These are phyloP conservation scores for Pisolithus microcarpus DNA, from an alignment of 768 basidiomycete species.

Conservation along the genomic window DNA sequence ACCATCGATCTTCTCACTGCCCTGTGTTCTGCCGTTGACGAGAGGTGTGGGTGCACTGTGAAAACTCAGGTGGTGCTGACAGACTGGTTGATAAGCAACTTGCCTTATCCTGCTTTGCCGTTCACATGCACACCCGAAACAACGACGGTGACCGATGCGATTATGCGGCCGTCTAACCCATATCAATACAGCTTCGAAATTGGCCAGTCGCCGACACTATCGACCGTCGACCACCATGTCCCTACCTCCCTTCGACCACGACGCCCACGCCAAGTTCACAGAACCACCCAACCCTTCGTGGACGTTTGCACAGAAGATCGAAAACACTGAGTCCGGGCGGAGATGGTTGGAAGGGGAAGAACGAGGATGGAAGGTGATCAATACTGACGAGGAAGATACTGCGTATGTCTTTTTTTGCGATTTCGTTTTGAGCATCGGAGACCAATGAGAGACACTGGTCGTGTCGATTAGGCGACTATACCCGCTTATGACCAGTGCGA, in stretches of 20 bases:
- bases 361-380: slow-evolving; percentile 29
- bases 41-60: no score
- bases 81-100: no score
- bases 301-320: slow-evolving; percentile 24
- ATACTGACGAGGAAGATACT: slow-evolving; percentile 23
- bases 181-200: not conserved
- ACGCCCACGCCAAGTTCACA: slow-evolving; percentile 16
- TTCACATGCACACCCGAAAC: no score
- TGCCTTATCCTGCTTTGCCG: no score
- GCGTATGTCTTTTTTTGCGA: slow-evolving; percentile 12
- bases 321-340: slow-evolving; percentile 22
- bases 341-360: slow-evolving; percentile 30
- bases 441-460: not conserved
- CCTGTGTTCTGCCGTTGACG: no score
- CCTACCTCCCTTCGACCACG: slow-evolving; percentile 22
- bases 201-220: not conserved
- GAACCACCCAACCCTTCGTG: slow-evolving; percentile 27
- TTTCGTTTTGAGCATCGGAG: not conserved
- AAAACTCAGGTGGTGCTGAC: no score
- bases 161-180: no score
- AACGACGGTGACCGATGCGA: no score
- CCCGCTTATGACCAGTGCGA: slow-evolving; percentile 30
- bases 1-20: no score
- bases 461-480: slow-evolving; percentile 20
- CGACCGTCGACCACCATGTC: slow-evolving; percentile 12